Base-by-base conservation (phyloP, 2,329 filamentous ascomycete genomes). In the Arthrobotrys entomopaga region DNA sequence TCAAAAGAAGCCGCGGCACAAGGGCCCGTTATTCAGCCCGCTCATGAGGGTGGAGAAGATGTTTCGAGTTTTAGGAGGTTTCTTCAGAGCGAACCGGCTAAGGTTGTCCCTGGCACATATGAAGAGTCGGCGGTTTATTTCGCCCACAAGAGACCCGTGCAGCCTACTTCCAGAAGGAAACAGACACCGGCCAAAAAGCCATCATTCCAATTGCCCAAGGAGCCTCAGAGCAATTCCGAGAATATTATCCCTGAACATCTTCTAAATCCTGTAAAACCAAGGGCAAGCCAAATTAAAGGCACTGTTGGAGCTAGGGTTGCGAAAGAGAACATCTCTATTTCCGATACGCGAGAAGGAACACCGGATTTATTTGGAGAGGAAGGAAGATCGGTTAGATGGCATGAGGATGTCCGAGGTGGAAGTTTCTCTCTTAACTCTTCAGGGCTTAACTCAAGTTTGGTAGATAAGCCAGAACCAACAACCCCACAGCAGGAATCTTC, bases 231-330 rank as follows among this genome's bases (percentile, higher is more conserved):
- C 20, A 34, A 46, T 7, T 52, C 52, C 13, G 69, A 34, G 29
- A 73, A 63, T 48, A 73, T 73, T 46, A 60, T 73, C 57, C 69
- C 69, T 15, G 69, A 73, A 26, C 61, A 73, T 46, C 50, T 73
- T 38, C 61, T 73, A 22, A 49, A 54, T 16, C 69, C 69, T 7
- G 43, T 40, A 15, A 60, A 52, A n/a, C 10, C 69, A 1, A 29
- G 15, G 11, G 8, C 61, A 1, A 43, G 15, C 16, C 20, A 26
- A 52, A 40, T 53, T 56, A 42, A 38, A 7, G 56, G 19, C 11
- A 2, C n/a, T 15, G 48, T 7, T 42, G 38, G 11, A 19, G 54
- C 16, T 15, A 26, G 5, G n/a, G n/a, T 46, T 15, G 4, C 6
- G 10, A 15, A 15, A 15, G 42, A 4, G 16, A 16, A 46, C 42